phyloP scores from a whole-genome alignment of 805 yeast species.

The Candida germanica region DNA sequence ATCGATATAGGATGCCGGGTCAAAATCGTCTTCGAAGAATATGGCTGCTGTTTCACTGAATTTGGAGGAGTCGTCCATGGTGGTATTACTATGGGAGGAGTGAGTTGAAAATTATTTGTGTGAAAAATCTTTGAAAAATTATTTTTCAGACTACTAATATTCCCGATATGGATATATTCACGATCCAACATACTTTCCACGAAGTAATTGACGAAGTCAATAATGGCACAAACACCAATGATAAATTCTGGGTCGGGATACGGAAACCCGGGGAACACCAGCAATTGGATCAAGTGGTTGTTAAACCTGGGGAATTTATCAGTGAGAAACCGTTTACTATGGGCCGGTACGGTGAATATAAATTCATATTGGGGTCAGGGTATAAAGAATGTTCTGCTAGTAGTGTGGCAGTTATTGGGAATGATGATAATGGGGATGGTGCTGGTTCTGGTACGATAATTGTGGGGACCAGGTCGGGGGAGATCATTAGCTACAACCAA shows the following conservation, averaged over 20 bases:
- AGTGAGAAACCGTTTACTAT: conserved; percentile 1
- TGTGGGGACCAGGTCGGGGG: conserved; percentile 15
- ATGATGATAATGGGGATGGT: no score
- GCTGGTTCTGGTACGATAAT: no score
- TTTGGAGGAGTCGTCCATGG: neutral
- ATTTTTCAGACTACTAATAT: no score
- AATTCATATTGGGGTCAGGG: conserved; percentile 4
- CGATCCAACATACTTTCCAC: conserved; percentile 45
- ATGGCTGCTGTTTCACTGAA: conserved; percentile 48
- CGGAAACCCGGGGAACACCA: conserved; percentile 20
- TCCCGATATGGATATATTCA: conserved; percentile 23
- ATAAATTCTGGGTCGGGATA: conserved; percentile 44
- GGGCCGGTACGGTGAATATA: conserved; percentile 2
- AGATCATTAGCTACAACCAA: conserved; percentile 11
- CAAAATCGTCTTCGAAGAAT: conserved; percentile 67
- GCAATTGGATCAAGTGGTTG: conserved; percentile 2
- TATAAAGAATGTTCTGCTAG: conserved; percentile 6
- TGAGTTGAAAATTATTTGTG: neutral
- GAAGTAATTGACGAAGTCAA: conserved; percentile 42
- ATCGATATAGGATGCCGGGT: conserved; percentile 63
- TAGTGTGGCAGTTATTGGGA: conserved; percentile 6
- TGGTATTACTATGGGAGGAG: neutral
- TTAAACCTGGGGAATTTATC: conserved; percentile 1
- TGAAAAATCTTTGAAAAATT: neutral
- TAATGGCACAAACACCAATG: conserved; percentile 19